phyloP scores from a whole-genome alignment of 2,329 filamentous ascomycete genomes.

The Knufia petricola region DNA sequence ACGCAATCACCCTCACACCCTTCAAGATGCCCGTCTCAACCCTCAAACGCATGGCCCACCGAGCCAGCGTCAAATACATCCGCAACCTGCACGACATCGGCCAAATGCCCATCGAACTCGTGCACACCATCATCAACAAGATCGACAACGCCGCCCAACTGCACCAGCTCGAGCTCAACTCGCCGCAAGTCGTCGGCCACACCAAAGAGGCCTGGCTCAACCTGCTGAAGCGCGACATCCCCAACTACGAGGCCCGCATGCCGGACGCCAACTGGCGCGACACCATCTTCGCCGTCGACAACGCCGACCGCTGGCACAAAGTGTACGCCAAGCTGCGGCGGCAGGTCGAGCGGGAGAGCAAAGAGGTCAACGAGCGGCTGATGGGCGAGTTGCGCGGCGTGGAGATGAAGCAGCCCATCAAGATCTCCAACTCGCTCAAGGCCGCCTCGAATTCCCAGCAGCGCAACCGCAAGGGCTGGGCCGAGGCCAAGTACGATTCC shows the following conservation, averaged over 20 bases:
- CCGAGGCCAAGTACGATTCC: background rate
- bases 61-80: slow-evolving; percentile 22
- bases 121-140: slow-evolving; percentile 58
- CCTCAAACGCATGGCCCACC: slow-evolving; percentile 22
- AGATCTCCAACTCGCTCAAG: slow-evolving; percentile 51
- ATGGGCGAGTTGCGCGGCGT: slow-evolving; percentile 49
- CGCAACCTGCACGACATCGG: slow-evolving; percentile 60
- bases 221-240: slow-evolving; percentile 71
- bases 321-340: slow-evolving; percentile 62
- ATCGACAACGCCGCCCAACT: slow-evolving; percentile 68
- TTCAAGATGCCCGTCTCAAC: slow-evolving; percentile 23
- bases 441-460: too few relatives aligned
- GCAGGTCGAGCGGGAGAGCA: slow-evolving; percentile 48
- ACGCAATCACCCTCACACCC: background rate
- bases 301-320: slow-evolving; percentile 64
- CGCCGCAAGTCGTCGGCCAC: slow-evolving; percentile 63
- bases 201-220: slow-evolving; percentile 66
- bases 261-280: slow-evolving; percentile 26
- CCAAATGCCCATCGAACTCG: slow-evolving; percentile 56
- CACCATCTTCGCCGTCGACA: slow-evolving; percentile 53
- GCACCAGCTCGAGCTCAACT: slow-evolving; percentile 59
- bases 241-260: slow-evolving; percentile 35
- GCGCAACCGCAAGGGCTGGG: background rate
- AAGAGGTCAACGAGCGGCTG: slow-evolving; percentile 49
- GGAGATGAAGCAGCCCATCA: slow-evolving; percentile 44